Evolutionary conservation across 1,284 basidiomycete species (phyloP).

Genomic region (Coniferiporia sulphurascens): DNA sequence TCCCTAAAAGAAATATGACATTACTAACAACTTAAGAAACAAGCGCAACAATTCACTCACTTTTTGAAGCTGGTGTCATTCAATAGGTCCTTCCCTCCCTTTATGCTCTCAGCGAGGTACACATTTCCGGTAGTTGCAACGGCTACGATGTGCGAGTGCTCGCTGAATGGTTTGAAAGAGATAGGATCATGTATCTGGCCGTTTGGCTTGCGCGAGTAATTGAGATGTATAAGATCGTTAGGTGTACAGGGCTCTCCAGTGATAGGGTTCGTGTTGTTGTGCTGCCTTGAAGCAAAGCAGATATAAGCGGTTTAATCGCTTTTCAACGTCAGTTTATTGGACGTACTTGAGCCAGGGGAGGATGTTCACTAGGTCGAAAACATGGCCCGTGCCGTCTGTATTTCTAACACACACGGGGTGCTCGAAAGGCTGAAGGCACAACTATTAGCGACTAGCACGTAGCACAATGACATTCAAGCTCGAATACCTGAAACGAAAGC

Average conservation of each 20-base stretch:
- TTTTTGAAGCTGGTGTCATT: constrained; percentile 84
- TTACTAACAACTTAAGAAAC: background rate
- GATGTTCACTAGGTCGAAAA: constrained; percentile 88
- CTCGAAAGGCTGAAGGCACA: constrained; percentile 74
- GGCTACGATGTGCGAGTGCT: constrained; percentile 88
- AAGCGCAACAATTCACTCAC: constrained; percentile 34
- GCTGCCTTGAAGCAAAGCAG: constrained; percentile 44
- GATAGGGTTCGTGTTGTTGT: constrained; percentile 79
- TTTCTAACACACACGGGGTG: constrained; percentile 88
- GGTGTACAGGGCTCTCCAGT: constrained; percentile 79
- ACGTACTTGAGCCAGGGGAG: constrained; percentile 89
- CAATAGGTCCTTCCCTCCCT: constrained; percentile 82
- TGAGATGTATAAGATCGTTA: constrained; percentile 80
- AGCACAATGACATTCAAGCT: background rate
- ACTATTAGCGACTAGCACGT: background rate
- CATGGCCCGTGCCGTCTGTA: constrained; percentile 69
- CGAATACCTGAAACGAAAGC: constrained; percentile 43
- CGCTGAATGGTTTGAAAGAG: constrained; percentile 88
- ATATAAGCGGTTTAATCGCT: background rate
- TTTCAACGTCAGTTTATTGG: background rate
- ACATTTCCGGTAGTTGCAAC: constrained; percentile 90
- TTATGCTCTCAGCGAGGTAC: constrained; percentile 86
- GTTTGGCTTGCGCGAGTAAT: constrained; percentile 79
- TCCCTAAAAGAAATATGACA: constrained; percentile 40
- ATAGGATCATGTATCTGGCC: constrained; percentile 88